Evolutionary conservation across 1,284 basidiomycete species (phyloP), one percentile per base, ranked within the genome.

Genomic region (Fistulina hepatica): DNA sequence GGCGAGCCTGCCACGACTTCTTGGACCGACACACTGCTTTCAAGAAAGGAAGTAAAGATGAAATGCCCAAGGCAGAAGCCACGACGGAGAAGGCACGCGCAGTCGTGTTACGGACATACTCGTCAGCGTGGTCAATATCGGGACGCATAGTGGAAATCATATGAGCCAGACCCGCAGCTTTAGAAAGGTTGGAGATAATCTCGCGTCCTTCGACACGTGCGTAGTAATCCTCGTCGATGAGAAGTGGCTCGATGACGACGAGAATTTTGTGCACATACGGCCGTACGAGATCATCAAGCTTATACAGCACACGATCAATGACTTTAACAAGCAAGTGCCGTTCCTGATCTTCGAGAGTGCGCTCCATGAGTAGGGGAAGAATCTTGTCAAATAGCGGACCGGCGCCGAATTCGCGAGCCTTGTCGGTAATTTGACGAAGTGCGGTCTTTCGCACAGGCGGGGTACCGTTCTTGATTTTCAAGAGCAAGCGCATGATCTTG

Each of bases 111-210:
- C 95, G 88, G 17, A 98, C 94, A 51, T 98, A 98, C 61, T 99
- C 95, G 59, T 99, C 95, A 28, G 94, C 92, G 53, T 98, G 94
- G 60, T 99, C 94, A 49, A 99, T 98, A 70, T 99, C 94, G 3
- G 95, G 95, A 52, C 94, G 84, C 94, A 99, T 98, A 15, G 94
- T 98, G 24, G 94, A 98, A 53, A 99, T 98, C 95, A 99, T 98
- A 61, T 98, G 95, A 3, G 94, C 95, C 16, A 98, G 80, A 61
- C 95, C 94, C 22, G 95, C 94, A 3, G 95, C 95, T 60, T 98
- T 99, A 33, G 95, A 95, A 34, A 98, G 67, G 61, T 99, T 98
- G 53, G 90, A 94, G 53, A 99, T 99, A 57, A 98, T 98, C 66
- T 98, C 95, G 37, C 95, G 88, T 47, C 95, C 95, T 67, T 99